Percentiles rank a stretch among this genome's conserved stretches.
These are phyloP conservation scores for Uncinocarpus reesii DNA, from an alignment of 2,329 filamentous ascomycete genomes.

Conservation along the genomic window DNA sequence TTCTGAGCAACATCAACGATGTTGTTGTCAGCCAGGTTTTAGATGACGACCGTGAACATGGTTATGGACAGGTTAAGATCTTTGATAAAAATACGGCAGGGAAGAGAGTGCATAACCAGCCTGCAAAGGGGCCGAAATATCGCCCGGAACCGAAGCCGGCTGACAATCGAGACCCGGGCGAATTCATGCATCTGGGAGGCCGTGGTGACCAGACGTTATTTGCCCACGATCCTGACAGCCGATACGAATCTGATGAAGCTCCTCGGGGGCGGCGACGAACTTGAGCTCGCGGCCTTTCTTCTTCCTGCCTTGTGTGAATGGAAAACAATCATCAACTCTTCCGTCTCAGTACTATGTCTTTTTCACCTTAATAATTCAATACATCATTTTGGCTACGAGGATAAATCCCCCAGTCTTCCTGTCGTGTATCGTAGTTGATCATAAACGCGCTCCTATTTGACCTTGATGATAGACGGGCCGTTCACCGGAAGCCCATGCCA, in stretches of 20 bases:
- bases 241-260: conserved; percentile 7
- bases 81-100: conserved; percentile 58
- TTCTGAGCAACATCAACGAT: conserved; percentile 72
- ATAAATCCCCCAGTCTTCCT: too few relatives aligned
- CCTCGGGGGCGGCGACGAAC: conserved; percentile 8
- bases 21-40: conserved; percentile 54
- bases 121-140: conserved; percentile 23
- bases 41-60: conserved; percentile 23
- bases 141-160: conserved; percentile 56
- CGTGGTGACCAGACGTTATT: conserved; percentile 75
- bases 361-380: too few relatives aligned
- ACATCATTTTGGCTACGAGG: too few relatives aligned
- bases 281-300: background rate
- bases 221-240: conserved; percentile 44
- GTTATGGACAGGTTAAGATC: conserved; percentile 55
- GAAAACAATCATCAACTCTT: too few relatives aligned
- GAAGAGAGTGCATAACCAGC: conserved; percentile 37
- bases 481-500: background rate
- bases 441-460: too few relatives aligned
- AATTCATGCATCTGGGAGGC: conserved; percentile 77
- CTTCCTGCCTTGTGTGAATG: too few relatives aligned
- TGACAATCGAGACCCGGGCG: conserved; percentile 55
- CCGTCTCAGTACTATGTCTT: too few relatives aligned
- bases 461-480: background rate
- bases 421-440: too few relatives aligned